Conservation (phyloP, 495 filamentous ascomycete genomes). For the Apiosordaria backusii region DNA sequence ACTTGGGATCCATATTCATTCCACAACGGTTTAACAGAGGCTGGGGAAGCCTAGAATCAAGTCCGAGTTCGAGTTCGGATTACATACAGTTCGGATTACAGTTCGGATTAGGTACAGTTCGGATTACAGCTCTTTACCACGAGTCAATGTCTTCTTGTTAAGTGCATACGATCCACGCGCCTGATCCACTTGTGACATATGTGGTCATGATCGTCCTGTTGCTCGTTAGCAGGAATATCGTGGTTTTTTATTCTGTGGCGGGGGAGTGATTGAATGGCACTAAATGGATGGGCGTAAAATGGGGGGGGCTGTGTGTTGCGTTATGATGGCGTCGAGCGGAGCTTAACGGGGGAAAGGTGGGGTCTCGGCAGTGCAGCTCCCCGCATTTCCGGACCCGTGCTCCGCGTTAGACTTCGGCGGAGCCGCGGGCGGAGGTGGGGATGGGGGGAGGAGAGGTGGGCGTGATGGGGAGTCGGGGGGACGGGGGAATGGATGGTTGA, state of each 20-base stretch:
- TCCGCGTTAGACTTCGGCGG: neutral
- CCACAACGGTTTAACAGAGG: no score
- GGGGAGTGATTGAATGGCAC: no score
- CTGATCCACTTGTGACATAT: neutral
- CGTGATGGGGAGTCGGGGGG: neutral
- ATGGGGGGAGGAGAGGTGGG: neutral
- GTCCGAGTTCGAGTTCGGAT: neutral
- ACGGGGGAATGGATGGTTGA: neutral
- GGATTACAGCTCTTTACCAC: neutral
- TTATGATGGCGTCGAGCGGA: neutral
- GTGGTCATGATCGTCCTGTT: neutral
- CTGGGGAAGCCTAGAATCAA: no score
- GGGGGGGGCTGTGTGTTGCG: neutral
- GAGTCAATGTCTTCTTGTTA: neutral
- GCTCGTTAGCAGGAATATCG: no score
- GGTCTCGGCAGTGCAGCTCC: neutral
- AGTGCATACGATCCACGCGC: neutral
- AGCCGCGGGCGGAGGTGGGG: no score
- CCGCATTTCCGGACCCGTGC: neutral
- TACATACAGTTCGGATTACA: no score
- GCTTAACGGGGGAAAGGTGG: neutral
- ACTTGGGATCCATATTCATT: no score
- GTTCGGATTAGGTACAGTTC: neutral
- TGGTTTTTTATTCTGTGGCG: no score
- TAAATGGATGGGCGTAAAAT: no score